Evolutionary conservation across 2,329 filamentous ascomycete genomes (phyloP).

Genomic region (Hirsutella thompsonii): DNA sequence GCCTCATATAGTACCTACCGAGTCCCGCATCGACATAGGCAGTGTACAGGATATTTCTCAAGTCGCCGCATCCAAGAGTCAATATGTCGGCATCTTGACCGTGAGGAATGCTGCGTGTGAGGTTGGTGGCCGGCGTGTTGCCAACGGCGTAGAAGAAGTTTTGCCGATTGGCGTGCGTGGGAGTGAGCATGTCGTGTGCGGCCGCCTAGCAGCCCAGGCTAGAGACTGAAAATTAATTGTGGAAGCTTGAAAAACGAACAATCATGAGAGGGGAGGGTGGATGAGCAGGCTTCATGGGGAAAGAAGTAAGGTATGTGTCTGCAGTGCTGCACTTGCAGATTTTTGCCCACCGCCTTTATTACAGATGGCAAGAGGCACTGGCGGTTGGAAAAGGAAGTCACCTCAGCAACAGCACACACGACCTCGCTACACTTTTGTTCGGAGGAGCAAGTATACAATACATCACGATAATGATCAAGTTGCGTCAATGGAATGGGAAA

Average conservation of each 20-base stretch:
- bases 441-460: too few species aligned
- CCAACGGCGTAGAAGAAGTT: slow-evolving; percentile 34
- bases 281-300: too few species aligned
- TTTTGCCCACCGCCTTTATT: too few species aligned
- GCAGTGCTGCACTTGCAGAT: too few species aligned
- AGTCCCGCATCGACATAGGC: slow-evolving; percentile 26
- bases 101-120: slow-evolving; percentile 33
- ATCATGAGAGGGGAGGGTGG: too few species aligned
- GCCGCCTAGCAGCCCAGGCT: not conserved
- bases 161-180: slow-evolving; percentile 17
- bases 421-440: too few species aligned
- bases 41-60: slow-evolving; percentile 43
- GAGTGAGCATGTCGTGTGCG: slow-evolving; percentile 20
- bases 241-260: slow-evolving; percentile 5
- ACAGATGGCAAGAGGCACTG: too few species aligned
- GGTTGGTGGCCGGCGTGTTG: slow-evolving; percentile 38
- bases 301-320: too few species aligned
- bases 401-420: too few species aligned
- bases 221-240: not conserved
- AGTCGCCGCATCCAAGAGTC: slow-evolving; percentile 42
- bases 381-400: too few species aligned
- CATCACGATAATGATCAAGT: too few species aligned
- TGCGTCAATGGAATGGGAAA: too few species aligned
- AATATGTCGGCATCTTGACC: slow-evolving; percentile 37
- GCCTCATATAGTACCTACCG: slow-evolving; percentile 13